Base-by-base conservation (phyloP, 1,139 yeast species). In the Diutina pseudorugosa region DNA sequence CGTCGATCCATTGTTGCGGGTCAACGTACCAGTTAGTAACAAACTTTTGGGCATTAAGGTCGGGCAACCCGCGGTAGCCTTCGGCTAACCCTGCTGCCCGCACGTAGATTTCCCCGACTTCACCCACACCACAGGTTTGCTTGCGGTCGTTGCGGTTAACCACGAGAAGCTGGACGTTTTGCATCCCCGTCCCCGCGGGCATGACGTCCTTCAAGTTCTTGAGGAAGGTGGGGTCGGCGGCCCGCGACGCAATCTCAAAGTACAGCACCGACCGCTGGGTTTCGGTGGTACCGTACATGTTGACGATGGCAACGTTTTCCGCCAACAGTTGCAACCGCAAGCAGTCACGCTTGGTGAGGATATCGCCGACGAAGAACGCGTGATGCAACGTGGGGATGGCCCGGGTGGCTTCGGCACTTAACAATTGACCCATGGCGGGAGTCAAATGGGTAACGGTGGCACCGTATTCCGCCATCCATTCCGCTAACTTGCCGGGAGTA, bases 271-370 rank as follows among this genome's bases (percentile, higher is more conserved):
- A 90, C 65, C 98, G 81, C 72, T 94, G 99, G 16, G 98, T 94
- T 70, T 94, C 99, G 11, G 99, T 94, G 44, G 98, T 94, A 63
- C 99, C 99, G 66, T 94, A 94, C 99, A 94, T 94, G 70, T 94
- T 94, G 58, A 94, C 95, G 65, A 94, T 91, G 64, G 71, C 74
- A 52, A 89, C 95, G 63, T 93, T 91, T 63, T 84, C 83, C 8
- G 98, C 98, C 61, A 94, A 76, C 2, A 93, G 80, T 67, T 94
- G 98, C 61, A 94, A 76, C 64, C 97, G 80, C 60, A 88, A 72
- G 69, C 98, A 93, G 68, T 94, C 98, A 70, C 98, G 84, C 71
- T 93, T 93, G 58, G 99, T 94, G 58, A 94, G 75, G 58, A 94
- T 87, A 68, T 94, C 99, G 61, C 98, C 99, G 27, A 94, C 99